These are phyloP conservation scores for Pseudogymnoascus sp. DNA, from an alignment of 2,329 filamentous ascomycete genomes.

Conservation along the genomic window DNA sequence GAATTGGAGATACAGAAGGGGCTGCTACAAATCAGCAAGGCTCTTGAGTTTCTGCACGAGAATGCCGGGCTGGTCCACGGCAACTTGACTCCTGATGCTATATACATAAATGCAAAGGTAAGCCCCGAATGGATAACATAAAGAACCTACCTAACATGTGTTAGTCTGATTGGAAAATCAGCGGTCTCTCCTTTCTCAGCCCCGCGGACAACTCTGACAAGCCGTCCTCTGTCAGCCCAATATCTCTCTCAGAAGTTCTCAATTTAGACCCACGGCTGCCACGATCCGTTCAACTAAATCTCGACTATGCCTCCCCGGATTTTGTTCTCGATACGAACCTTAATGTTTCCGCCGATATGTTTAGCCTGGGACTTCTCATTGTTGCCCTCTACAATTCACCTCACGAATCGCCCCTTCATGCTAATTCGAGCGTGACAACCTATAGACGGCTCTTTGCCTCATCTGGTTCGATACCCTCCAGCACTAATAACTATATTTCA, in stretches of 20 bases:
- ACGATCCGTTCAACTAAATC: constrained; percentile 71
- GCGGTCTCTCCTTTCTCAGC: constrained; percentile 82
- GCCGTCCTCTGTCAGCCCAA: constrained; percentile 65
- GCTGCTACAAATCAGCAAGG: constrained; percentile 83
- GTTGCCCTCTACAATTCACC: constrained; percentile 92
- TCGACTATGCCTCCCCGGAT: constrained; percentile 92
- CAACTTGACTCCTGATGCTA: constrained; percentile 86
- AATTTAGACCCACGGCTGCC: constrained; percentile 82
- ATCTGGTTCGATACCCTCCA: constrained; percentile 68
- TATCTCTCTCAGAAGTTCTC: constrained; percentile 74
- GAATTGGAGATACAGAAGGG: constrained; percentile 98
- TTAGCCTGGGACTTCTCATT: constrained; percentile 82
- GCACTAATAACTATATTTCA: constrained; percentile 76
- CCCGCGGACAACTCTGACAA: constrained; percentile 68
- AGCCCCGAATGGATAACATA: not conserved
- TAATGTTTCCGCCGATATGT: constrained; percentile 79
- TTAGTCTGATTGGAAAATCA: constrained; percentile 95
- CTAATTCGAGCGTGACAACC: constrained; percentile 68
- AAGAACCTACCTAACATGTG: constrained; percentile 26
- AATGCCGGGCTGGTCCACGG: constrained; percentile 89
- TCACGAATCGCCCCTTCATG: constrained; percentile 76
- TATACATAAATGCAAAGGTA: constrained; percentile 89
- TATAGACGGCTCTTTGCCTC: constrained; percentile 81
- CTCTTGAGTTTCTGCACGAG: constrained; percentile 89
- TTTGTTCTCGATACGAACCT: constrained; percentile 88